phyloP scores from a whole-genome alignment of 805 yeast species.

The Metschnikowia vanudenii region DNA sequence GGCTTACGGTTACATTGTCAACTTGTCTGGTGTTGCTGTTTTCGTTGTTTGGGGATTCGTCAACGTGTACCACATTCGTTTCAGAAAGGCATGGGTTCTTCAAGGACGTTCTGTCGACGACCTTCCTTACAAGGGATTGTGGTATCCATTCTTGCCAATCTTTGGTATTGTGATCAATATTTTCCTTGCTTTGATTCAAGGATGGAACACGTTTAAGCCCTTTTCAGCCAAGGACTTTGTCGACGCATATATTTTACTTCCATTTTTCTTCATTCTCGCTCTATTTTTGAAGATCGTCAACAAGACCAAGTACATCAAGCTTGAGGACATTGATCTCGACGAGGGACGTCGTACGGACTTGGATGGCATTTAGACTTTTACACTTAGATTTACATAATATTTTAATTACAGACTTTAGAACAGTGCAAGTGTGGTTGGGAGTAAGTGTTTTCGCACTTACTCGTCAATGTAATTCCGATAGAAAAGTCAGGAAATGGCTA shows the following conservation, averaged over 20 bases:
- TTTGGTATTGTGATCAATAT: constrained; percentile 49
- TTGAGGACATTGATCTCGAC: constrained; percentile 48
- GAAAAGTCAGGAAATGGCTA: no score
- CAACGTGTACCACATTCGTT: constrained; percentile 54
- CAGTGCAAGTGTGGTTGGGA: no score
- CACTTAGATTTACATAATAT: no score
- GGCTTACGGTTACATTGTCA: constrained; percentile 61
- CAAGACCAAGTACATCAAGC: constrained; percentile 42
- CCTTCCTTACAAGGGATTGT: constrained; percentile 36
- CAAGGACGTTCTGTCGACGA: constrained; percentile 38
- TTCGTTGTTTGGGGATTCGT: constrained; percentile 68
- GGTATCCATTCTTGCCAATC: constrained; percentile 52
- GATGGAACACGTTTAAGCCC: constrained; percentile 63
- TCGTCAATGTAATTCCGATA: no score
- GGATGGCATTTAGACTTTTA: constrained; percentile 9
- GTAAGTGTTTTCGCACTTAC: no score
- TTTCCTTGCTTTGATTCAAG: constrained; percentile 59
- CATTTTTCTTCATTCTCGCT: constrained; percentile 49
- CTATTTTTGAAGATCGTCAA: constrained; percentile 38
- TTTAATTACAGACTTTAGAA: background rate
- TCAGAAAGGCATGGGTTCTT: constrained; percentile 44
- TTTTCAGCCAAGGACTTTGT: constrained; percentile 46
- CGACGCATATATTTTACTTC: constrained; percentile 63
- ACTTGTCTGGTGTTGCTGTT: constrained; percentile 63
- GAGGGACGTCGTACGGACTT: constrained; percentile 48